These are phyloP conservation scores for Coemansia sp. DNA, from an alignment of 192 early-diverging fungal species.

Conservation along the genomic window DNA sequence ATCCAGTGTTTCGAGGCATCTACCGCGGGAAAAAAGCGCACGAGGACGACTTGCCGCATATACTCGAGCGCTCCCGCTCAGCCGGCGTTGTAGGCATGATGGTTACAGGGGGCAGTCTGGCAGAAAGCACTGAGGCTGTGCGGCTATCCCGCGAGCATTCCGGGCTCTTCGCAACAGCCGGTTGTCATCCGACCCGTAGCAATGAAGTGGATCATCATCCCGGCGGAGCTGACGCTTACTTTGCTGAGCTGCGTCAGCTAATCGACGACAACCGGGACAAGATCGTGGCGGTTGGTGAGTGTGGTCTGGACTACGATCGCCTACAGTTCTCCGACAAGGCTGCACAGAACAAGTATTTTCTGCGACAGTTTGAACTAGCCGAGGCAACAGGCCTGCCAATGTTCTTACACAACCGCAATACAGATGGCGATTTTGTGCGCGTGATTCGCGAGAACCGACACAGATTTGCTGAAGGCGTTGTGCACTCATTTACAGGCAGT, in stretches of 20 bases:
- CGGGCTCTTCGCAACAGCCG: constrained; percentile 70
- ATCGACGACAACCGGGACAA: constrained; percentile 45
- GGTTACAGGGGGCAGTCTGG: constrained; percentile 71
- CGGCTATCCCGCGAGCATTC: constrained; percentile 56
- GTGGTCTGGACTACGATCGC: constrained; percentile 93
- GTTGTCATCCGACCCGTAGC: constrained; percentile 83
- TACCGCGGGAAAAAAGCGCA: constrained; percentile 81
- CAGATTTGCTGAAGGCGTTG: constrained; percentile 69
- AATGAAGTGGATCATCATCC: constrained; percentile 63
- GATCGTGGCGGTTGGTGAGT: constrained; percentile 93
- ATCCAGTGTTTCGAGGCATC: constrained; percentile 77
- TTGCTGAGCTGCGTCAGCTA: constrained; percentile 50
- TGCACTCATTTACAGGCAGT: constrained; percentile 87
- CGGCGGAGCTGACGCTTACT: constrained; percentile 66
- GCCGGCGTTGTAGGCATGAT: constrained; percentile 77
- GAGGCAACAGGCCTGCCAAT: constrained; percentile 75
- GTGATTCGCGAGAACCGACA: constrained; percentile 62
- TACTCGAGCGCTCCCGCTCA: constrained; percentile 64
- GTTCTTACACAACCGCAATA: constrained; percentile 90
- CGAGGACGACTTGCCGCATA: constrained; percentile 64
- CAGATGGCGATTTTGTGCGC: constrained; percentile 73
- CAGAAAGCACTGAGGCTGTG: constrained; percentile 63
- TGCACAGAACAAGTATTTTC: constrained; percentile 75
- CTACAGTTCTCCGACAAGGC: constrained; percentile 78
- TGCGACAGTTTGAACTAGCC: constrained; percentile 77